phyloP scores from a whole-genome alignment of 805 yeast genomes.

The Pichia paraexigua region DNA sequence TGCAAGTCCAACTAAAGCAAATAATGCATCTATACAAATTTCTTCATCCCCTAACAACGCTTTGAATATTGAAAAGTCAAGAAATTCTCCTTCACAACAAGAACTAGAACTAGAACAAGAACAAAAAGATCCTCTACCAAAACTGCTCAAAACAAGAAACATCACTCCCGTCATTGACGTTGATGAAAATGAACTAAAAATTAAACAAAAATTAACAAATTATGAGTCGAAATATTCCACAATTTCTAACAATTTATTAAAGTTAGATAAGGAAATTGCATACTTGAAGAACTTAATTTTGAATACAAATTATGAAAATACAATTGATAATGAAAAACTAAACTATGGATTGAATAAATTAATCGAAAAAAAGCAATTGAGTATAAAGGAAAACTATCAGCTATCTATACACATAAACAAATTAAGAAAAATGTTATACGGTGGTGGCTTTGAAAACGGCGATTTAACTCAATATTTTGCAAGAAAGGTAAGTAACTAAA shows the following conservation, averaged over 20 bases:
- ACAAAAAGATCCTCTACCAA: background rate
- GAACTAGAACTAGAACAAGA: background rate
- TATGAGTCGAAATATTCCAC: background rate
- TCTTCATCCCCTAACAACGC: background rate
- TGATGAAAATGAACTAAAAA: background rate
- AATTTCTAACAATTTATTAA: background rate
- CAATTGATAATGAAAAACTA: constrained; percentile 20
- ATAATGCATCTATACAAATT: background rate
- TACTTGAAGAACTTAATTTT: background rate
- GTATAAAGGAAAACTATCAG: constrained; percentile 23
- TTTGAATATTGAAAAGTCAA: background rate
- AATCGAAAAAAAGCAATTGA: constrained; percentile 20
- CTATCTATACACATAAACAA: constrained; percentile 13
- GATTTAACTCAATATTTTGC: constrained; percentile 48
- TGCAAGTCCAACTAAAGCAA: constrained; percentile 2
- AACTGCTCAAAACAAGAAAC: constrained; percentile 2
- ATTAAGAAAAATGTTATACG: constrained; percentile 15
- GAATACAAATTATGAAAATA: background rate
- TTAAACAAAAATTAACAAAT: background rate
- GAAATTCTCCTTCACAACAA: background rate
- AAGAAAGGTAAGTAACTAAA: constrained; percentile 37
- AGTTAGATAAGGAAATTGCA: background rate
- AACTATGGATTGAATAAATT: constrained; percentile 23
- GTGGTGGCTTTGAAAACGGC: constrained; percentile 26
- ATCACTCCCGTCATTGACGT: constrained; percentile 5